phyloP scores from a whole-genome alignment of 192 early-diverging fungal genomes.

The Rhizophagus clarus region DNA sequence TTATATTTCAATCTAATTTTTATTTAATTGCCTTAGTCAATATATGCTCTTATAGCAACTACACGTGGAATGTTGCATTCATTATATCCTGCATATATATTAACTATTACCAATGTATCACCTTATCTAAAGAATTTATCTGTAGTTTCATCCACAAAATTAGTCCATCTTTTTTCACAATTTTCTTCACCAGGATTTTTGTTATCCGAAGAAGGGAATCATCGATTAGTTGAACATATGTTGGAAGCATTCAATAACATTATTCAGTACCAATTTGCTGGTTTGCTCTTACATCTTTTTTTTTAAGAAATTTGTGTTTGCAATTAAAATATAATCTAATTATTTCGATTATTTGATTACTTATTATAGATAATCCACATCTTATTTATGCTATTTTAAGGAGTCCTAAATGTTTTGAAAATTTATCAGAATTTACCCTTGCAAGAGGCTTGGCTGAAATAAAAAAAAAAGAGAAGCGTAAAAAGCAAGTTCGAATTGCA shows the following conservation, averaged over 20 bases:
- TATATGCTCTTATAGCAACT: conserved; percentile 74
- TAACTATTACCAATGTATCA: conserved; percentile 80
- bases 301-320: too few species aligned
- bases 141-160: conserved; percentile 67
- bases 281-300: conserved; percentile 38
- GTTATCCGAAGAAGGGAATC: conserved; percentile 76
- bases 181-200: conserved; percentile 80
- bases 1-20: neutral
- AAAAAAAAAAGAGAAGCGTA: conserved; percentile 45
- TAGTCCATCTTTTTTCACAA: conserved; percentile 74
- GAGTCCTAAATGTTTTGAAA: conserved; percentile 69
- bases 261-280: conserved; percentile 80
- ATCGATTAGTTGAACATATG: conserved; percentile 71
- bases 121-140: conserved; percentile 80
- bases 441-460: conserved; percentile 64
- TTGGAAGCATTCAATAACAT: conserved; percentile 83
- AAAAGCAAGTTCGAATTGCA: conserved; percentile 13
- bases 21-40: conserved; percentile 52
- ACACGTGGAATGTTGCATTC: conserved; percentile 65
- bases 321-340: neutral
- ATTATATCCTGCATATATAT: conserved; percentile 77
- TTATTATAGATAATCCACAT: conserved; percentile 66
- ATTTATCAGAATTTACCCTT: conserved; percentile 68
- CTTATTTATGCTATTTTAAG: conserved; percentile 82
- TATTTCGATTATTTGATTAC: neutral